These are phyloP conservation scores for Pichia californica DNA, from an alignment of 805 yeast species.

Conservation along the genomic window DNA sequence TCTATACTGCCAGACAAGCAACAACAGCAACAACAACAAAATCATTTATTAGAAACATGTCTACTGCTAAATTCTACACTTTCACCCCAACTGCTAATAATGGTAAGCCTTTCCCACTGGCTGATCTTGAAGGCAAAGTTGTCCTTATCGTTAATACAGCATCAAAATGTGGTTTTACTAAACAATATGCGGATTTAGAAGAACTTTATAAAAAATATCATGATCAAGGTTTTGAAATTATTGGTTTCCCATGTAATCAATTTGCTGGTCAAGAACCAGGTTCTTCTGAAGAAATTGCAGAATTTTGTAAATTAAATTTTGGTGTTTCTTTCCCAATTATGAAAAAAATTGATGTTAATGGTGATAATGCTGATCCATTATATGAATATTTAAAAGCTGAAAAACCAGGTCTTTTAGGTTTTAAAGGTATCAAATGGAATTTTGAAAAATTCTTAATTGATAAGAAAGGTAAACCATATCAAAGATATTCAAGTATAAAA, in stretches of 20 bases:
- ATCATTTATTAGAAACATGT: conserved; percentile 28
- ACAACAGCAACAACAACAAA: background rate
- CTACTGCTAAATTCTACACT: conserved; percentile 57
- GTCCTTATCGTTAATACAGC: conserved; percentile 85
- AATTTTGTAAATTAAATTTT: conserved; percentile 71
- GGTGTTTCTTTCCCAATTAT: conserved; percentile 90
- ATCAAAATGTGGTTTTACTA: conserved; percentile 73
- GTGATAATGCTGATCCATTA: conserved; percentile 72
- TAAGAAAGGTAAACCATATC: conserved; percentile 47
- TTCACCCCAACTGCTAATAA: conserved; percentile 57
- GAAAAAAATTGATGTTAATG: conserved; percentile 86
- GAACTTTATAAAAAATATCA: conserved; percentile 57
- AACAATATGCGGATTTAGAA: conserved; percentile 72
- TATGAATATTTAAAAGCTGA: conserved; percentile 66
- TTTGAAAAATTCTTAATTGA: conserved; percentile 55
- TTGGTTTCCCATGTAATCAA: conserved; percentile 92
- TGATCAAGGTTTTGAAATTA: conserved; percentile 54
- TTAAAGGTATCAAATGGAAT: conserved; percentile 59
- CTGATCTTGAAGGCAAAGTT: conserved; percentile 66
- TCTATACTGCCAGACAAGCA: background rate
- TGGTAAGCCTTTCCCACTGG: conserved; percentile 54
- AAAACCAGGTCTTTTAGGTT: conserved; percentile 57
- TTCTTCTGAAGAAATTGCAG: conserved; percentile 57
- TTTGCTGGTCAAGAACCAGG: conserved; percentile 79
- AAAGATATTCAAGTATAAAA: conserved; percentile 53